Percentiles rank a stretch among this genome's conserved stretches.
phyloP scores from a whole-genome alignment of 306 rosid species.

The Carpinus fangiana region DNA sequence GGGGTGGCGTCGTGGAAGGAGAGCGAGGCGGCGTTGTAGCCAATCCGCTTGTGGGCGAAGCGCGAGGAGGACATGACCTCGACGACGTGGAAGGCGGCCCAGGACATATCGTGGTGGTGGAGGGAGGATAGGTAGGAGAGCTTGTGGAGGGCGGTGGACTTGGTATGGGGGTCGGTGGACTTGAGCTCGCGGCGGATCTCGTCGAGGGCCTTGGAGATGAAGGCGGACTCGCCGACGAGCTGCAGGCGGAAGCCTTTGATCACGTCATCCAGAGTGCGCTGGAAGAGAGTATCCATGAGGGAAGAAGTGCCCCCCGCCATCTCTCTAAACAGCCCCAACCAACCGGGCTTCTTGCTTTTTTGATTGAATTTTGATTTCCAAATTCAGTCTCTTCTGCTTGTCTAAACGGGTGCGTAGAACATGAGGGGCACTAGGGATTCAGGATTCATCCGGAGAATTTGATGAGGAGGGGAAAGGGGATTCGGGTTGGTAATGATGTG shows the following conservation, averaged over 20 bases:
- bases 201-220: slow-evolving; percentile 70
- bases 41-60: slow-evolving; percentile 74
- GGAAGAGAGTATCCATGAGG: slow-evolving; percentile 86
- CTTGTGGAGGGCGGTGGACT: slow-evolving; percentile 75
- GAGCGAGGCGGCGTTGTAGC: slow-evolving; percentile 73
- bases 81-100: slow-evolving; percentile 89
- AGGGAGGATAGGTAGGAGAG: slow-evolving; percentile 71
- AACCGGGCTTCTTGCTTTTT: not conserved
- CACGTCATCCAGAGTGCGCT: slow-evolving; percentile 78
- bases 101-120: slow-evolving; percentile 76
- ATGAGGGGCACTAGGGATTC: no score
- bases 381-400: not conserved
- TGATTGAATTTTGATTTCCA: not conserved
- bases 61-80: slow-evolving; percentile 86
- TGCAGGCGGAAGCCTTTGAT: slow-evolving; percentile 76
- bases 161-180: slow-evolving; percentile 71
- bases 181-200: slow-evolving; percentile 93
- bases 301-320: slow-evolving; percentile 70
- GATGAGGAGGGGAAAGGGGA: no score
- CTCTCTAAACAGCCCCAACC: not conserved
- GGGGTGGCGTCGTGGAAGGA: slow-evolving; percentile 73
- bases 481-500: no score
- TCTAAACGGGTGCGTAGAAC: not conserved
- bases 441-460: no score
- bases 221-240: slow-evolving; percentile 58